These are phyloP conservation scores for Jacaranda copaia DNA, from an alignment of 257 asterid genomes.

Conservation along the genomic window DNA sequence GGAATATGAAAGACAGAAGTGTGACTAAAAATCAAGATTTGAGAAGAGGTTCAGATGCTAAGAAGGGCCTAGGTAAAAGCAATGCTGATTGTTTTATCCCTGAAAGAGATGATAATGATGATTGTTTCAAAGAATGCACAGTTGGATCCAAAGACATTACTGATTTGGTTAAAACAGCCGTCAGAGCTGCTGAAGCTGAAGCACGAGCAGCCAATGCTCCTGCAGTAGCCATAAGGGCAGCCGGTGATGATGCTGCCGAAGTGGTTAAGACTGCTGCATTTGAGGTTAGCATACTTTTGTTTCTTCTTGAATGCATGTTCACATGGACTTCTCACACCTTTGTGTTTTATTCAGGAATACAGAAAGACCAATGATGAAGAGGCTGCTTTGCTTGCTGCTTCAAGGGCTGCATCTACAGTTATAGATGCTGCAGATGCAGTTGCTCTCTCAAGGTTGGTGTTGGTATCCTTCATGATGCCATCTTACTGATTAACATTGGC, in stretches of 20 bases:
- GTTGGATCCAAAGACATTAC: conserved; percentile 82
- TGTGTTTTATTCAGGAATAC: conserved; percentile 66
- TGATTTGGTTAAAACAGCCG: conserved; percentile 86
- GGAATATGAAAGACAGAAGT: conserved; percentile 66
- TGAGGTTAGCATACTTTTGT: conserved; percentile 63
- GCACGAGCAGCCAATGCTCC: conserved; percentile 96
- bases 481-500: conserved; percentile 22
- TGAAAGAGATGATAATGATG: conserved; percentile 89
- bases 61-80: conserved; percentile 50
- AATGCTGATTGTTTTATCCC: conserved; percentile 48
- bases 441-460: conserved; percentile 69
- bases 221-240: conserved; percentile 80
- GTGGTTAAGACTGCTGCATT: conserved; percentile 91
- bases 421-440: conserved; percentile 89
- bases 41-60: conserved; percentile 57
- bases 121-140: conserved; percentile 84
- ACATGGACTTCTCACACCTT: conserved; percentile 19
- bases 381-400: conserved; percentile 89
- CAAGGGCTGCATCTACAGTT: conserved; percentile 88
- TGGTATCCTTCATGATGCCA: conserved; percentile 33
- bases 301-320: conserved; percentile 31
- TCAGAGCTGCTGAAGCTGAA: conserved; percentile 96
- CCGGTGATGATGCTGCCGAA: conserved; percentile 99
- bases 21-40: conserved; percentile 57
- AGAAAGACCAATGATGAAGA: conserved; percentile 78